phyloP scores from a whole-genome alignment of 306 rosid genomes.

The Citrullus mucosospermus region DNA sequence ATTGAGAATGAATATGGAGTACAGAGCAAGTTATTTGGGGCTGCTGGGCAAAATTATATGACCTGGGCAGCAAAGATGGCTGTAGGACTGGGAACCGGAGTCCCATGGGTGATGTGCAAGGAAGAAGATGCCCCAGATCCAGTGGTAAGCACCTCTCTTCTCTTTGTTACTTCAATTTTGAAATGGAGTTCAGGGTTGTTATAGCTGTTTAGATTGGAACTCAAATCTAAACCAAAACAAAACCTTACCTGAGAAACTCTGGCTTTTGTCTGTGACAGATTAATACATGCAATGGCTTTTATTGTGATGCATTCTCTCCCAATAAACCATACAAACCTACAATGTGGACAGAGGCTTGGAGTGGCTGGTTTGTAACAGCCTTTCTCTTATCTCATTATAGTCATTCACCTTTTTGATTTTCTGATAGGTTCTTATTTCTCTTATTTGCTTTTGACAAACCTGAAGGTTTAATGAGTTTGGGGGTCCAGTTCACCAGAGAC shows the following conservation, averaged over 20 bases:
- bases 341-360: conserved; percentile 99
- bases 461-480: conserved; percentile 92
- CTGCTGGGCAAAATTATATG: conserved; percentile 69
- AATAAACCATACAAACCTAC: conserved; percentile 87
- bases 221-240: background rate
- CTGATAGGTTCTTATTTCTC: background rate
- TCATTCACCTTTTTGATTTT: background rate
- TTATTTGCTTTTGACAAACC: conserved; percentile 9
- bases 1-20: conserved; percentile 93
- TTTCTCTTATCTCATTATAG: background rate
- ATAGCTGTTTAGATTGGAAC: no score
- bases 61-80: conserved; percentile 99
- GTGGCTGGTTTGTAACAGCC: conserved; percentile 70
- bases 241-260: conserved; percentile 14
- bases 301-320: conserved; percentile 83
- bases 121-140: conserved; percentile 99
- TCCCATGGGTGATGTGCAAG: conserved; percentile 99
- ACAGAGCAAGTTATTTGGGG: conserved; percentile 74
- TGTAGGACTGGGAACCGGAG: conserved; percentile 77
- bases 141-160: conserved; percentile 45
- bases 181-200: background rate
- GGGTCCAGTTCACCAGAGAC: conserved; percentile 73
- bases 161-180: background rate
- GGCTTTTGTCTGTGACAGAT: conserved; percentile 42
- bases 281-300: conserved; percentile 94